Evolutionary conservation across 768 basidiomycete genomes (phyloP), one percentile per base, ranked within the genome.

Genomic region (Pisolithus sp.): DNA sequence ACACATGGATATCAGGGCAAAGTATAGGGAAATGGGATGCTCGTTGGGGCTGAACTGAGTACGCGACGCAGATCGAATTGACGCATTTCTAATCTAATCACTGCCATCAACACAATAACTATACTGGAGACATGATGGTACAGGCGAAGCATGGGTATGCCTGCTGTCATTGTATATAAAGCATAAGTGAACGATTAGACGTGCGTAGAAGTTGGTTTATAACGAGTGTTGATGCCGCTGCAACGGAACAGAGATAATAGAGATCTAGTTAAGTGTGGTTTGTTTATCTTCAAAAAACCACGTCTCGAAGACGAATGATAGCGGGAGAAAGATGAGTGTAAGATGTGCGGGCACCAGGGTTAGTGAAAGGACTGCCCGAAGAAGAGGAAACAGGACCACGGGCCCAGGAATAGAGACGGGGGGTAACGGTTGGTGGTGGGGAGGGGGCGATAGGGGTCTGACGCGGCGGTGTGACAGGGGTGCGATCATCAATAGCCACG

Each of bases 341-440:
- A 20, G 83, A 82, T 65, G 78, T 73, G 59, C 83, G 79, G 8
- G 81, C 82, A 48, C 64, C 70, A 41, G 77, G 75, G 60, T 83
- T 85, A 47, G 78, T 76, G 48, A 85, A 73, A 7, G 80, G 82
- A 12, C 70, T 58, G n/a, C 73, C 70, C 21, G 65, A 50, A 55
- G 68, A 53, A 49, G 60, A 54, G 69, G 79, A 42, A 54, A 48
- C 38, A 64, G 69, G 52, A 62, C 61, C 49, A 62, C 59, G 50
- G n/a, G 68, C 55, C 83, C 83, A 84, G 1, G 75, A 68, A 61
- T 83, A 82, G 28, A 82, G 68, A 38, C 78, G 73, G 7, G 82
- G 82, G 1, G 82, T 78, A 47, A 76, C 75, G 6, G 77, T 66
- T 0, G 79, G 79, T 6, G 80, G 71, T 4, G 82, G 78, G 2